Evolutionary conservation across 306 rosid species (phyloP).

Genomic region (Sicyos baderoa): DNA sequence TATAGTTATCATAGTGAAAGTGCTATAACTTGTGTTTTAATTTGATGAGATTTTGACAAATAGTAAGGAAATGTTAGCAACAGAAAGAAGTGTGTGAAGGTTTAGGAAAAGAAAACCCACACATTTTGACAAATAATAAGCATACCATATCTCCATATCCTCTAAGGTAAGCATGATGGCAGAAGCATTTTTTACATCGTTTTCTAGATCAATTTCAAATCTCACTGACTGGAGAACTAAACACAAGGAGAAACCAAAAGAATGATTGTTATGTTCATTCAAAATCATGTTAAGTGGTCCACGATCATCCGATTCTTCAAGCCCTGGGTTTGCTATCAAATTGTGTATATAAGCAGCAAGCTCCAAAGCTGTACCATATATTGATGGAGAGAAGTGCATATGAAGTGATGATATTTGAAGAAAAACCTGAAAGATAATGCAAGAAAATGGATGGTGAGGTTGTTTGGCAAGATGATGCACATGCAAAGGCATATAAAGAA

Average conservation of each 20-base stretch:
- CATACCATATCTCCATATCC: conserved; percentile 48
- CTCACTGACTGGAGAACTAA: conserved; percentile 40
- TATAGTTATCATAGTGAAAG: background rate
- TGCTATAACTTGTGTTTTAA: background rate
- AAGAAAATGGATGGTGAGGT: background rate
- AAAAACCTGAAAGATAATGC: conserved; percentile 48
- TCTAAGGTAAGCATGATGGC: conserved; percentile 38
- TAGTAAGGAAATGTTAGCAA: background rate
- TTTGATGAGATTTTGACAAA: background rate
- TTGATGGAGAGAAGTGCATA: conserved; percentile 57
- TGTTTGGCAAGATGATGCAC: background rate
- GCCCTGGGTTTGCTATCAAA: conserved; percentile 26
- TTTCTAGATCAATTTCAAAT: conserved; percentile 56
- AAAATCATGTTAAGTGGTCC: conserved; percentile 22
- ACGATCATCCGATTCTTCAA: conserved; percentile 27
- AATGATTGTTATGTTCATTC: conserved; percentile 25
- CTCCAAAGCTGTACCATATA: conserved; percentile 49
- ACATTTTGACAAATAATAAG: background rate
- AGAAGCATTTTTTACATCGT: conserved; percentile 42
- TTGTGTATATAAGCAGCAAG: conserved; percentile 30
- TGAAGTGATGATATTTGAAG: conserved; percentile 37
- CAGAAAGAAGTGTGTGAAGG: background rate
- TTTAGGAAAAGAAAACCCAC: background rate
- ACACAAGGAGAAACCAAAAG: conserved; percentile 37
- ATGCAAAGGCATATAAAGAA: background rate